A percentile compares a stretch with the other conserved stretches of the same genome.
Conservation (phyloP, 768 basidiomycete genomes). For the Clitopilus hobsonii region DNA sequence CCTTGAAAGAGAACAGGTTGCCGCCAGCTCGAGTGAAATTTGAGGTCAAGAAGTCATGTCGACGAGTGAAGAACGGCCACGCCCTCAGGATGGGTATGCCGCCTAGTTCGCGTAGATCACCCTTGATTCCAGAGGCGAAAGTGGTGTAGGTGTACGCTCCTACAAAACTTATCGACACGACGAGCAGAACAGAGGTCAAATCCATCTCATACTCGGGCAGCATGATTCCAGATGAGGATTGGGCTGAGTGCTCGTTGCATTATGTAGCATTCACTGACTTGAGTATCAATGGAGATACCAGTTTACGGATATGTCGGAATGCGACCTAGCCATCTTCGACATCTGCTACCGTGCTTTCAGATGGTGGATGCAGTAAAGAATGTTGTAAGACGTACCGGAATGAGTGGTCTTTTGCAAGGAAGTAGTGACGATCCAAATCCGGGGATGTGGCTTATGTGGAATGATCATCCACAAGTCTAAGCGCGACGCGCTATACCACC, state of each 20-base stretch:
- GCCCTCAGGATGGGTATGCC: slow-evolving; percentile 22
- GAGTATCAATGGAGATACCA: neutral
- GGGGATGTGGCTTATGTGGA: too few species aligned
- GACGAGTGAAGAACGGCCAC: slow-evolving; percentile 26
- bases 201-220: too few species aligned
- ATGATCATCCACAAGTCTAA: too few species aligned
- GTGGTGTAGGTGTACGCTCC: neutral
- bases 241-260: too few species aligned
- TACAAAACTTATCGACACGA: neutral
- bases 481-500: too few species aligned
- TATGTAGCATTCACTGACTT: neutral
- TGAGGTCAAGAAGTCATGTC: slow-evolving; percentile 21
- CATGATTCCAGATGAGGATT: too few species aligned
- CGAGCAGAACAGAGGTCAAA: neutral
- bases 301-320: neutral
- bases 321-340: neutral
- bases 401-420: too few species aligned
- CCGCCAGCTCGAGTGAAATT: slow-evolving; percentile 18
- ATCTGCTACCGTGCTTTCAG: neutral
- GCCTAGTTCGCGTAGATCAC: slow-evolving; percentile 12
- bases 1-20: slow-evolving; percentile 23
- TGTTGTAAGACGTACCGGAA: too few species aligned
- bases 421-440: too few species aligned
- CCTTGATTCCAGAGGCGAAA: neutral
- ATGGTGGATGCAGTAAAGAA: too few species aligned